A percentile compares a stretch with the other conserved stretches of the same genome.
Evolutionary conservation across 2,329 filamentous ascomycete genomes (phyloP).

Genomic region (Orbilia oligospora): DNA sequence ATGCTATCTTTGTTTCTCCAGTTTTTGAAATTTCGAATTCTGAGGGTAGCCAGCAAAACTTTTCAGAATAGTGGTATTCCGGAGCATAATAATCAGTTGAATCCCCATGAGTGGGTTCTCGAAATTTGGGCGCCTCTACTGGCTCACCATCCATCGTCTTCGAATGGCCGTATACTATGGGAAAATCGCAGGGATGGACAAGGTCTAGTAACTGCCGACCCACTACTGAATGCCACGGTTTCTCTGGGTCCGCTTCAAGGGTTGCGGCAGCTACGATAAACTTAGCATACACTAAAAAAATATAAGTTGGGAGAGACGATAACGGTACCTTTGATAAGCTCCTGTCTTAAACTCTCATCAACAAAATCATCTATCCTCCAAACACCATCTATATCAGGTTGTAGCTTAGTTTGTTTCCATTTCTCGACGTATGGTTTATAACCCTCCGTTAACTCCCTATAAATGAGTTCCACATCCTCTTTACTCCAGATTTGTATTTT

Average conservation of each 20-base stretch:
- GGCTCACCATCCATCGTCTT: slow-evolving; percentile 12
- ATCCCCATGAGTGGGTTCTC: not conserved
- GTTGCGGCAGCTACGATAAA: slow-evolving; percentile 66
- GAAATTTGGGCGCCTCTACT: not conserved
- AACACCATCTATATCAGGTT: slow-evolving; percentile 39
- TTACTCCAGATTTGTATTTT: slow-evolving; percentile 16
- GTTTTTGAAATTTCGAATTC: slow-evolving; percentile 6
- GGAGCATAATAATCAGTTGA: not conserved
- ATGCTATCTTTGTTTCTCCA: slow-evolving; percentile 25
- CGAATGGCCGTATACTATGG: slow-evolving; percentile 71
- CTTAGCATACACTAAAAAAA: not conserved
- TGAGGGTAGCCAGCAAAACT: slow-evolving; percentile 26
- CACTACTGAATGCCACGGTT: slow-evolving; percentile 76
- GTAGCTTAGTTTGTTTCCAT: slow-evolving; percentile 1
- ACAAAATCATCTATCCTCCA: slow-evolving; percentile 24
- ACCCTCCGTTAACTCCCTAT: slow-evolving; percentile 30
- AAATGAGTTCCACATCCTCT: slow-evolving; percentile 21
- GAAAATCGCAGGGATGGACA: slow-evolving; percentile 76
- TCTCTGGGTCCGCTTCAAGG: slow-evolving; percentile 72
- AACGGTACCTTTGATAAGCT: slow-evolving; percentile 25
- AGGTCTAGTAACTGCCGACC: slow-evolving; percentile 74
- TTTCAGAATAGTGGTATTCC: slow-evolving; percentile 14
- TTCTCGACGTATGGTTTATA: slow-evolving; percentile 29
- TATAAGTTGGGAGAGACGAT: too few species aligned
- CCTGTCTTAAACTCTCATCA: not conserved